Conservation (phyloP, 805 yeast genomes). For the Candida nitratophila region DNA sequence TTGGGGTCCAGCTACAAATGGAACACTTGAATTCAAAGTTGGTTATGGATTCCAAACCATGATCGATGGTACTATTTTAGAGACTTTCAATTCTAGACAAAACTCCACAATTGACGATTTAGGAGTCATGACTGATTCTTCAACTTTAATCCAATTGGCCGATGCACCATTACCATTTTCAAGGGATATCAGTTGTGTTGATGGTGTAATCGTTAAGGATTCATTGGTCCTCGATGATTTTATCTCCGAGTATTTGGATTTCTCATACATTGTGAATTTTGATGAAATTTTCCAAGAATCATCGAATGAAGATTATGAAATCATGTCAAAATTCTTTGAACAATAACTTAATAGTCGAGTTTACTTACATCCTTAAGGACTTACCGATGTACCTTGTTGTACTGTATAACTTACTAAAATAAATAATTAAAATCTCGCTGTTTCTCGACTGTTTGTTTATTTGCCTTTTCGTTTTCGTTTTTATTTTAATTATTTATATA, state of each 20-base stretch:
- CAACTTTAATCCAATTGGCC: constrained; percentile 1
- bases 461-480: too few relatives aligned
- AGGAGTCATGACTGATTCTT: constrained; percentile 4
- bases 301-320: too few relatives aligned
- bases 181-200: constrained; percentile 8
- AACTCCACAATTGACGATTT: constrained; percentile 8
- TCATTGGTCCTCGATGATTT: background rate
- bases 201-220: constrained; percentile 11
- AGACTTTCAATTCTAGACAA: constrained; percentile 4
- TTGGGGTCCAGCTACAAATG: constrained; percentile 6
- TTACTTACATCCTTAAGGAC: too few relatives aligned
- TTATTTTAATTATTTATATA: too few relatives aligned
- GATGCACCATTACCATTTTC: constrained; percentile 7
- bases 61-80: constrained; percentile 1
- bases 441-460: too few relatives aligned
- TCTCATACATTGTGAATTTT: background rate
- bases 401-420: too few relatives aligned
- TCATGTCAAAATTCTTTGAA: too few relatives aligned
- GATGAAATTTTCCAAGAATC: background rate
- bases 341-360: too few relatives aligned
- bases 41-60: constrained; percentile 2
- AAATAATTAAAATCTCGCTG: too few relatives aligned
- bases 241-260: background rate
- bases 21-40: constrained; percentile 5
- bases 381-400: too few relatives aligned